Conservation (phyloP, 148 eudicot genomes). For the Cornus kousa region DNA sequence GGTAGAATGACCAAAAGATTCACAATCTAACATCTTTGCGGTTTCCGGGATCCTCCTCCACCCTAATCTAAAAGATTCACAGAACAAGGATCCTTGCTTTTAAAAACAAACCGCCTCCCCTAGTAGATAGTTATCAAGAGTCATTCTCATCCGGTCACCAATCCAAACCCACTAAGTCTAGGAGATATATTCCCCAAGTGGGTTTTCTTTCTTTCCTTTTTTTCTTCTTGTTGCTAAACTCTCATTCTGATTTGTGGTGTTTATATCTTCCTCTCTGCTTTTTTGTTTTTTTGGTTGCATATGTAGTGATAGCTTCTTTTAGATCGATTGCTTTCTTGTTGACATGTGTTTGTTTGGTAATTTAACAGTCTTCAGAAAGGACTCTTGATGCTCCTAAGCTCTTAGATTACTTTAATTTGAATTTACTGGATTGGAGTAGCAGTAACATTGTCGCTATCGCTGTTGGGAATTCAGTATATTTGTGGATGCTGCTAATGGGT, state of each 20-base stretch:
- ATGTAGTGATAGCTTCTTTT: background rate
- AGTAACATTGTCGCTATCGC: constrained; percentile 42
- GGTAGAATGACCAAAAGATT: too few species aligned
- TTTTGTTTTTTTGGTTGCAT: background rate
- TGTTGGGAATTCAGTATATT: constrained; percentile 37
- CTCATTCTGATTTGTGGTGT: background rate
- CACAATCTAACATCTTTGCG: too few species aligned
- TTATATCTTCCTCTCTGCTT: too few species aligned
- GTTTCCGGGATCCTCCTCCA: too few species aligned
- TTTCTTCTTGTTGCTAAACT: too few species aligned
- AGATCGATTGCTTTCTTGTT: background rate
- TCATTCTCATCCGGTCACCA: constrained; percentile 17
- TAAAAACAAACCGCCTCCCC: constrained; percentile 35
- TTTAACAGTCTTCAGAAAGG: constrained; percentile 14
- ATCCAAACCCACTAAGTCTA: constrained; percentile 17
- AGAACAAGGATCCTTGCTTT: constrained; percentile 42
- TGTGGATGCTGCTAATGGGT: constrained; percentile 34
- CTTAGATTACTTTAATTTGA: constrained; percentile 40
- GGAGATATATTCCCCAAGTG: constrained; percentile 42
- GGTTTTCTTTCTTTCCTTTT: constrained; percentile 1
- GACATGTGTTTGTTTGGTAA: background rate
- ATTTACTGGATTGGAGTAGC: constrained; percentile 46
- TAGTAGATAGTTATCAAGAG: constrained; percentile 11
- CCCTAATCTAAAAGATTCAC: background rate
- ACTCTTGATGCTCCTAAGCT: constrained; percentile 50